These are phyloP conservation scores for Closterium sp. DNA, from an alignment of 139 green algal species.

Conservation along the genomic window DNA sequence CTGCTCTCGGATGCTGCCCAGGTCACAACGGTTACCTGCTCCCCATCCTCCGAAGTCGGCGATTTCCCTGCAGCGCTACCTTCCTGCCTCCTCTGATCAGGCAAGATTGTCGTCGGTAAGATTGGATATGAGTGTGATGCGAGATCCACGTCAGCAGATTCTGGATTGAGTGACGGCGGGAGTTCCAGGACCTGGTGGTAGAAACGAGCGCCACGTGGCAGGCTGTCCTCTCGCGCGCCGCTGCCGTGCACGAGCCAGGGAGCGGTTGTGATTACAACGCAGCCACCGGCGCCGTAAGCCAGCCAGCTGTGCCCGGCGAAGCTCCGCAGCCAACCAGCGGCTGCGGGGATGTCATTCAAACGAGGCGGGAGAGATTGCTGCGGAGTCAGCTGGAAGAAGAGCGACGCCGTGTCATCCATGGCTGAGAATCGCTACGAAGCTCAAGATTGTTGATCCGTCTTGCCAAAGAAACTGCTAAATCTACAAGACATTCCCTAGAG, in stretches of 20 bases:
- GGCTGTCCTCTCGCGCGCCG: not conserved
- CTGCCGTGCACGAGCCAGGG: not conserved
- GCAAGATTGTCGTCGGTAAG: not conserved
- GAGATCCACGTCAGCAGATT: not conserved
- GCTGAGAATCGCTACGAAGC: not conserved
- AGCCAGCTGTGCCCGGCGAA: slow-evolving; percentile 22
- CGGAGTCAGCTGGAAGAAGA: not conserved
- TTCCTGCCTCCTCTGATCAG: not conserved
- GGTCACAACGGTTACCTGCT: not conserved
- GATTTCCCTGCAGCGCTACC: not conserved
- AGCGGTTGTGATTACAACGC: not conserved
- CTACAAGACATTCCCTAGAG: not conserved
- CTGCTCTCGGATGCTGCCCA: not conserved
- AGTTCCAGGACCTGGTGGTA: slow-evolving; percentile 7
- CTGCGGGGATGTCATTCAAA: not conserved
- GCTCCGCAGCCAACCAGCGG: slow-evolving; percentile 14
- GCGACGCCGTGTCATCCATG: not conserved
- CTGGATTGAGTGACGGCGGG: not conserved
- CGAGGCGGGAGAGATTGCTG: not conserved
- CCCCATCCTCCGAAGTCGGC: not conserved
- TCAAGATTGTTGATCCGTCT: not conserved
- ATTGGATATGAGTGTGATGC: not conserved
- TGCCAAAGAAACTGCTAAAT: not conserved
- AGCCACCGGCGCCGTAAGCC: not conserved
- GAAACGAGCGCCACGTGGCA: not conserved